Conservation (phyloP, 805 yeast genomes). For the Lipomyces orientalis region DNA sequence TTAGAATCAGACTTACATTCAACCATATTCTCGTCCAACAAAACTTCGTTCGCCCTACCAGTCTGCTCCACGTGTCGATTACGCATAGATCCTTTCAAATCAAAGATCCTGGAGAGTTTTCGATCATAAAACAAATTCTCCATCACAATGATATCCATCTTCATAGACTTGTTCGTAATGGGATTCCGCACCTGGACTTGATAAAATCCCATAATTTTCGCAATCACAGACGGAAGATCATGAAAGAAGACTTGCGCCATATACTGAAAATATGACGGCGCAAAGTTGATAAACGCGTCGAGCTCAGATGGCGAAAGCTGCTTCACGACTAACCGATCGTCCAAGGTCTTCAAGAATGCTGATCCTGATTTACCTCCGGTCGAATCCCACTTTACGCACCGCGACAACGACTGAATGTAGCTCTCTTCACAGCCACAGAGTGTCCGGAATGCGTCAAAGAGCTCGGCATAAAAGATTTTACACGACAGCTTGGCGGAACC, state of each 20-base stretch:
- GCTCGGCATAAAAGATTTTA: slow-evolving; percentile 93
- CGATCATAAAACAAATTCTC: slow-evolving; percentile 89
- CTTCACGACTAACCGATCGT: slow-evolving; percentile 86
- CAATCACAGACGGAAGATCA: slow-evolving; percentile 91
- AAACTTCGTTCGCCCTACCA: slow-evolving; percentile 91
- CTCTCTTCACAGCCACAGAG: slow-evolving; percentile 78
- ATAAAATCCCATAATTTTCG: slow-evolving; percentile 93
- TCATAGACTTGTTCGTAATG: slow-evolving; percentile 72
- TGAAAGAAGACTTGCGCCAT: slow-evolving; percentile 95
- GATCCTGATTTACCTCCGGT: slow-evolving; percentile 98
- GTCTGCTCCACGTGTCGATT: slow-evolving; percentile 96
- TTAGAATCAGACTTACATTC: slow-evolving; percentile 55
- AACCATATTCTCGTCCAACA: slow-evolving; percentile 96
- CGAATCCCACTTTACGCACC: slow-evolving; percentile 96
- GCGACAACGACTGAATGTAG: slow-evolving; percentile 84
- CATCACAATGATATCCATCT: slow-evolving; percentile 92
- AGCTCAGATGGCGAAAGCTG: slow-evolving; percentile 86
- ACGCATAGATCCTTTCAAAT: slow-evolving; percentile 96
- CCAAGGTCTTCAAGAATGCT: slow-evolving; percentile 87
- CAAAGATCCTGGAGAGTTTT: slow-evolving; percentile 85
- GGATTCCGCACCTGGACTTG: slow-evolving; percentile 88
- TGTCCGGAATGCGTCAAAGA: slow-evolving; percentile 89
- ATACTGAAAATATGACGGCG: slow-evolving; percentile 95
- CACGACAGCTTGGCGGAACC: slow-evolving; percentile 84
- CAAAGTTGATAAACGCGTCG: slow-evolving; percentile 92